Evolutionary conservation across 73 alveolate species (phyloP).

Genomic region (Paramecium pentaurelia): DNA sequence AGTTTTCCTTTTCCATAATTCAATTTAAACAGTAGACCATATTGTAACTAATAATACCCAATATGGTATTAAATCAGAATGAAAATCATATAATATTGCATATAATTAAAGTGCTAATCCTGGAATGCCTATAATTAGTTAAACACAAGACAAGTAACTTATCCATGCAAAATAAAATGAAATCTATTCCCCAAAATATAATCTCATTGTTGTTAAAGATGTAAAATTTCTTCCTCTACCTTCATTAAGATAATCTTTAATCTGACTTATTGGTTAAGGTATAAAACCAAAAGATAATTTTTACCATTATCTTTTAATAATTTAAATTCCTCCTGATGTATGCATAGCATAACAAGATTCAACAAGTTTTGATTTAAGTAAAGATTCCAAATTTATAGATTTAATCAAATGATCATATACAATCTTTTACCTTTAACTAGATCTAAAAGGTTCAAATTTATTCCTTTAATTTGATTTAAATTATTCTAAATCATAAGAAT

Average conservation of each 20-base stretch:
- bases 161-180: constrained; percentile 61
- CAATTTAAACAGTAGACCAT: constrained; percentile 50
- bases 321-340: constrained; percentile 54
- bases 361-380: background rate
- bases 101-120: constrained; percentile 40
- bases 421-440: constrained; percentile 47
- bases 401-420: constrained; percentile 13
- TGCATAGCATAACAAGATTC: constrained; percentile 50
- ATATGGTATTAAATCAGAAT: background rate
- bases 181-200: constrained; percentile 58
- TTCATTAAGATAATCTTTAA: constrained; percentile 47
- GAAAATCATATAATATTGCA: background rate
- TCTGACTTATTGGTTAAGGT: constrained; percentile 55
- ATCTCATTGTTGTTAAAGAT: constrained; percentile 34
- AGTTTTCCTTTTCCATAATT: constrained; percentile 63
- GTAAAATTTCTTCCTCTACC: constrained; percentile 47
- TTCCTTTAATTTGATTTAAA: background rate
- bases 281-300: constrained; percentile 11
- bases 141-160: constrained; percentile 43
- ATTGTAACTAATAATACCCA: constrained; percentile 30
- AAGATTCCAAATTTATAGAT: background rate
- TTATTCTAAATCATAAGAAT: constrained; percentile 62
- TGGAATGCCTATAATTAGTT: constrained; percentile 50
- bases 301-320: constrained; percentile 35
- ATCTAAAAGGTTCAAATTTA: constrained; percentile 54